Conservation (phyloP, 345 rosid genomes). For the Citrus inodora region DNA sequence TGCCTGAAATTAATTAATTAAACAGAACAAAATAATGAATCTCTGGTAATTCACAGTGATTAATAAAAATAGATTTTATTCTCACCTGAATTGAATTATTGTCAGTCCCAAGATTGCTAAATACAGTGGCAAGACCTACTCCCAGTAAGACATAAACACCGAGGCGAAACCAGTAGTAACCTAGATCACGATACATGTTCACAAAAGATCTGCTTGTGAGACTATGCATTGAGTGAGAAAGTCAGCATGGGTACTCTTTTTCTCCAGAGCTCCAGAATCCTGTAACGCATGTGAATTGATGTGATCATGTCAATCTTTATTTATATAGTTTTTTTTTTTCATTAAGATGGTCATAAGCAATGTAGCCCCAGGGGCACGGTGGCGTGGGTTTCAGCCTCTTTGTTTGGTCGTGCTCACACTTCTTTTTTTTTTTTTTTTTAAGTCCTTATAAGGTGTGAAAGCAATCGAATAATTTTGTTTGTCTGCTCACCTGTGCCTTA, state of each 20-base stretch:
- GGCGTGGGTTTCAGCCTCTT: too few species aligned
- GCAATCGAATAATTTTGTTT: not conserved
- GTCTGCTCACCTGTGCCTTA: conserved; percentile 23
- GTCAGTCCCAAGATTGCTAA: conserved; percentile 17
- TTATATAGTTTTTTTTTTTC: not conserved
- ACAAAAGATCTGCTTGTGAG: conserved; percentile 46
- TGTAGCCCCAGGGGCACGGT: too few species aligned
- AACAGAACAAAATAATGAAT: not conserved
- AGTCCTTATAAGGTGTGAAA: not conserved
- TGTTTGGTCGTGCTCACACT: not conserved
- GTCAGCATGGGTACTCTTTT: conserved; percentile 26
- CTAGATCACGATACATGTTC: conserved; percentile 62
- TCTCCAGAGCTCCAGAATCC: conserved; percentile 20
- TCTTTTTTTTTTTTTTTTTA: too few species aligned
- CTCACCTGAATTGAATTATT: conserved; percentile 20
- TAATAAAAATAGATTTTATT: too few species aligned
- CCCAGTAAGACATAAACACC: conserved; percentile 37
- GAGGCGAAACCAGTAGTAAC: conserved; percentile 58
- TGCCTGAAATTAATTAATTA: conserved; percentile 25
- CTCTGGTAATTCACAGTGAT: not conserved
- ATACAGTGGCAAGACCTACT: conserved; percentile 39
- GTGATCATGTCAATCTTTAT: not conserved
- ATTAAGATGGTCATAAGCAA: not conserved
- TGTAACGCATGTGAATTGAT: not conserved
- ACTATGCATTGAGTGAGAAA: conserved; percentile 36